phyloP scores from a whole-genome alignment of 305 asterid genomes.

The Fraxinus velutina region DNA sequence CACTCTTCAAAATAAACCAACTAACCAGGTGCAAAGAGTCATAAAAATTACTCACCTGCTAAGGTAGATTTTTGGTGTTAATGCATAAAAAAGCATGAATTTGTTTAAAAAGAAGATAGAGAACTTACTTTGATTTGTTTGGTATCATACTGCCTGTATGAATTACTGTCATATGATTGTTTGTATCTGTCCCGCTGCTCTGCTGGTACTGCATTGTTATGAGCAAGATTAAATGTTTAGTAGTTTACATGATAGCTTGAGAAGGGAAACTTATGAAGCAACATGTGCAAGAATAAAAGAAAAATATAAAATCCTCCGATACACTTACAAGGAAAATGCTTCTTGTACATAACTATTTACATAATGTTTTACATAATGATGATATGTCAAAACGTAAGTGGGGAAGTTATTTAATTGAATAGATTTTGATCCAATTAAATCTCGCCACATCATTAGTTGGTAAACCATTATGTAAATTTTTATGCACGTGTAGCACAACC shows the following conservation, averaged over 20 bases:
- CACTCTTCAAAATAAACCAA: not conserved
- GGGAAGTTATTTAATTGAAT: not conserved
- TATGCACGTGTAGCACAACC: not conserved
- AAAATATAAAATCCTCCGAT: not conserved
- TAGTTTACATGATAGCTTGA: slow-evolving; percentile 1
- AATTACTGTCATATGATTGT: slow-evolving; percentile 61
- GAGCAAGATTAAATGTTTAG: slow-evolving; percentile 25
- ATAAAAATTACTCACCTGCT: not conserved
- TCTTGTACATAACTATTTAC: not conserved
- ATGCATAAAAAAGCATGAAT: too few relatives aligned
- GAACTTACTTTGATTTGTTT: slow-evolving; percentile 64
- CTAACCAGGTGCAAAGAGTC: not conserved
- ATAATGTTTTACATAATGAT: not conserved
- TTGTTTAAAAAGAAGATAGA: slow-evolving; percentile 23
- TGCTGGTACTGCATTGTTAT: slow-evolving; percentile 37
- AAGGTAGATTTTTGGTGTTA: not conserved
- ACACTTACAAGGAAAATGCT: not conserved
- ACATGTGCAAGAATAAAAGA: not conserved
- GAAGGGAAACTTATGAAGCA: slow-evolving; percentile 18
- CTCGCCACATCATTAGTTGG: not conserved
- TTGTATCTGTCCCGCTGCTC: slow-evolving; percentile 61
- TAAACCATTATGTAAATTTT: not conserved
- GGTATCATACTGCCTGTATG: slow-evolving; percentile 52
- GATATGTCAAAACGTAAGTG: not conserved
- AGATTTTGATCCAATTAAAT: not conserved